These are phyloP conservation scores for Aspergillus luchuensis DNA, from an alignment of 2,329 filamentous ascomycete species.

Conservation along the genomic window DNA sequence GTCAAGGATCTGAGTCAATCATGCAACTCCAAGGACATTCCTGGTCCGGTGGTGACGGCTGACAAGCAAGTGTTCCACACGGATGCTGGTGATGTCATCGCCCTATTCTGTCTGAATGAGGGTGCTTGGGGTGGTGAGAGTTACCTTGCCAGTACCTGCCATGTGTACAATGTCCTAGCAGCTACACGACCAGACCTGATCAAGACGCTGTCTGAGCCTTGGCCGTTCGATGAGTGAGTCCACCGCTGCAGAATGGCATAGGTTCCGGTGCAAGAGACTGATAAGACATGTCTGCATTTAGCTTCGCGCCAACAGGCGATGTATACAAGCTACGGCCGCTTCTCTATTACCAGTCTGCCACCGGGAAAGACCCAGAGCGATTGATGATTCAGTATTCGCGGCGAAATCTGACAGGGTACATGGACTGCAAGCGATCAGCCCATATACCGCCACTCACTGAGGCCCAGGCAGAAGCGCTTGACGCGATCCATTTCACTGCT, in stretches of 20 bases:
- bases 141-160: constrained; percentile 55
- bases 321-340: constrained; percentile 31
- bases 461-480: constrained; percentile 53
- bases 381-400: constrained; percentile 61
- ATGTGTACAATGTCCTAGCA: constrained; percentile 58
- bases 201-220: constrained; percentile 50
- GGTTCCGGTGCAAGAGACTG: constrained; percentile 9
- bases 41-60: constrained; percentile 10
- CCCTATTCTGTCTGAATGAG: constrained; percentile 49
- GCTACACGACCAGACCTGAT: constrained; percentile 55
- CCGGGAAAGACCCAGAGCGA: constrained; percentile 49
- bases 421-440: constrained; percentile 34
- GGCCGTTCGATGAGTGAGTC: constrained; percentile 50
- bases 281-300: no score
- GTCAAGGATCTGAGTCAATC: constrained; percentile 59
- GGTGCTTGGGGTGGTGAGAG: constrained; percentile 54
- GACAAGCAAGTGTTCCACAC: constrained; percentile 56
- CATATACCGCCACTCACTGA: constrained; percentile 43
- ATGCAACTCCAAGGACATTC: constrained; percentile 20
- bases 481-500: constrained; percentile 50
- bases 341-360: constrained; percentile 55
- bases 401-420: constrained; percentile 54
- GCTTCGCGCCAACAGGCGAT: no score
- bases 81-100: constrained; percentile 56
- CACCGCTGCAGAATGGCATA: not conserved